These are phyloP conservation scores for Tieghemostelium lacteum DNA, from an alignment of 78 protist species.

Conservation along the genomic window DNA sequence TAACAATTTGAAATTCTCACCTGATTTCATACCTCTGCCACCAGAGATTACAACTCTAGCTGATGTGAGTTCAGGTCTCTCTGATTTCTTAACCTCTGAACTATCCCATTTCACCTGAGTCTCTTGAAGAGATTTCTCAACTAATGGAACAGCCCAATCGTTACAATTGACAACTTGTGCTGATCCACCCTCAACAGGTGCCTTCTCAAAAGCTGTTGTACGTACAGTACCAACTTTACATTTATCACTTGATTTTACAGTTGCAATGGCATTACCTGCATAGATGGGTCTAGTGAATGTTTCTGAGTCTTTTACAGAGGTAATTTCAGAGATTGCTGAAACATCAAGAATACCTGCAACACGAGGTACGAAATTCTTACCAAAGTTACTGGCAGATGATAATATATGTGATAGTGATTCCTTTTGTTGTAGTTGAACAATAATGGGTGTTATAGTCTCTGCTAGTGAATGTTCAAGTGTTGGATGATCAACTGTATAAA, in stretches of 20 bases:
- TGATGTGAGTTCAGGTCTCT: constrained; percentile 95
- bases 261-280: constrained; percentile 98
- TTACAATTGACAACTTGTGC: constrained; percentile 27
- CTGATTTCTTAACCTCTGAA: constrained; percentile 81
- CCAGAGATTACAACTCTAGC: constrained; percentile 95
- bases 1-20: constrained; percentile 96
- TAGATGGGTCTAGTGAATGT: constrained; percentile 97
- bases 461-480: constrained; percentile 74
- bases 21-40: constrained; percentile 96
- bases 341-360: constrained; percentile 93
- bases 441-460: constrained; percentile 87
- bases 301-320: constrained; percentile 78
- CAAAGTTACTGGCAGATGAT: constrained; percentile 87
- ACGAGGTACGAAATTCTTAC: constrained; percentile 94
- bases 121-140: constrained; percentile 19
- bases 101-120: constrained; percentile 57
- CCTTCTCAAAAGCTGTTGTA: constrained; percentile 95
- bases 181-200: constrained; percentile 83
- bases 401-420: constrained; percentile 88
- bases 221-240: constrained; percentile 93
- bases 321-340: constrained; percentile 88
- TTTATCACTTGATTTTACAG: constrained; percentile 91
- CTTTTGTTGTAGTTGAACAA: constrained; percentile 36
- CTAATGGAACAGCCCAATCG: constrained; percentile 49
- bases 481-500: constrained; percentile 73